phyloP scores from a whole-genome alignment of 2,329 filamentous ascomycete genomes.

The Cyphellophora europaea region DNA sequence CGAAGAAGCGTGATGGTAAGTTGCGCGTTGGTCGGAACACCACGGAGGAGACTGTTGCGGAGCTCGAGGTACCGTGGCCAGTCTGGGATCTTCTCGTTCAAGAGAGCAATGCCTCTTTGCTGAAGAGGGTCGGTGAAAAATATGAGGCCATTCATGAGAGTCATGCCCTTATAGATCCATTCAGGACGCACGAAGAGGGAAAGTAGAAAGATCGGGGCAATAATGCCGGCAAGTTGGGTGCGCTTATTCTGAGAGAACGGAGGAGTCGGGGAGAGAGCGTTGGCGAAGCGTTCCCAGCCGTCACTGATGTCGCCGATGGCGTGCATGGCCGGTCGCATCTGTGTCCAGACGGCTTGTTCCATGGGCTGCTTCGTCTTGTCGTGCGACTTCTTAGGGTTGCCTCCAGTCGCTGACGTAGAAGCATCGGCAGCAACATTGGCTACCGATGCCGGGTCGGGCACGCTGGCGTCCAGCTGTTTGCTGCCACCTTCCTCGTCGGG shows the following conservation, averaged over 20 bases:
- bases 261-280: conserved; percentile 52
- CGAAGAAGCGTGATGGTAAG: conserved; percentile 71
- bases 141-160: conserved; percentile 59
- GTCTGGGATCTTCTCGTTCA: conserved; percentile 46
- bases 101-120: conserved; percentile 44
- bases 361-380: conserved; percentile 75
- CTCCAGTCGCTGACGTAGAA: conserved; percentile 43
- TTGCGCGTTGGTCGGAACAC: conserved; percentile 79
- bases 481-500: conserved; percentile 31
- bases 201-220: conserved; percentile 43
- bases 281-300: conserved; percentile 53
- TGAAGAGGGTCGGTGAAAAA: conserved; percentile 78
- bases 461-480: conserved; percentile 39
- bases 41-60: conserved; percentile 64
- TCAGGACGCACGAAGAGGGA: conserved; percentile 50
- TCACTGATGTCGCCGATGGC: conserved; percentile 50
- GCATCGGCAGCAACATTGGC: conserved; percentile 47
- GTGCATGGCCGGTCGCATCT: conserved; percentile 66
- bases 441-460: conserved; percentile 53
- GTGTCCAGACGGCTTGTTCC: conserved; percentile 66
- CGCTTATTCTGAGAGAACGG: conserved; percentile 52
- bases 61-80: conserved; percentile 70
- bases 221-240: conserved; percentile 43
- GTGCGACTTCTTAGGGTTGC: conserved; percentile 40
- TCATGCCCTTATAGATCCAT: conserved; percentile 54